Evolutionary conservation across 2,329 filamentous ascomycete species (phyloP), one percentile per base, ranked within the genome.

Genomic region (Aspergillus fumigatiaffinis): DNA sequence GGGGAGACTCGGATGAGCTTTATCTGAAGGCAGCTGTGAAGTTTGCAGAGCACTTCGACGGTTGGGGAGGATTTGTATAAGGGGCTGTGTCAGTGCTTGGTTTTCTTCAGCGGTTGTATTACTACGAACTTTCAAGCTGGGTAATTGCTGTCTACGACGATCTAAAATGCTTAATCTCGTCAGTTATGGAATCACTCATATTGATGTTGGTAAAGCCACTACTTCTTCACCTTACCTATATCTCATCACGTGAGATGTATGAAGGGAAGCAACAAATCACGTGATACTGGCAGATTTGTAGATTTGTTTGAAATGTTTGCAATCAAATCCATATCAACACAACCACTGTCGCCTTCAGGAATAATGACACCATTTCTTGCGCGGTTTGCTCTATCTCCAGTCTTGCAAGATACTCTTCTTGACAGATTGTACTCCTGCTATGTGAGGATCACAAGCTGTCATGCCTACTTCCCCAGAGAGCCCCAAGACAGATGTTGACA

Each of bases 31-130:
- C 80, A 3, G 80, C 79, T 5, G 73, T 80, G 26, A 79, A 76
- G 60, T 80, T 82, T 66, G 74, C 71, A 3, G 71, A 74, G 53
- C 77, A 79, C 48, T 82, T 82, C 62, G 63, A 87, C 93, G 79
- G 87, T 80, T 71, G 90, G 90, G 69, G 88, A 87, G 20, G 86
- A 10, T 73, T 71, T 62, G 53, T 67, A 26, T 72, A 21, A 57
- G 35, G 3, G 46, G 32, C 14, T 35, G 14, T 14, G 25, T 29
- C 28, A 29, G 28, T 53, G 3, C 12, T 23, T 49, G 21, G 17
- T 48, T 32, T 23, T 12, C 5, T 44, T n/a, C 20, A 38, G 32
- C 5, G 32, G 7, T 51, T 51, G 49, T 38, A 38, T 51, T 20
- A n/a, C 29, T 51, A 46, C 1, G 4, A 32, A 17, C 32, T 38